Evolutionary conservation across 2,329 filamentous ascomycete genomes (phyloP).

Genomic region (Colletotrichum melonis): DNA sequence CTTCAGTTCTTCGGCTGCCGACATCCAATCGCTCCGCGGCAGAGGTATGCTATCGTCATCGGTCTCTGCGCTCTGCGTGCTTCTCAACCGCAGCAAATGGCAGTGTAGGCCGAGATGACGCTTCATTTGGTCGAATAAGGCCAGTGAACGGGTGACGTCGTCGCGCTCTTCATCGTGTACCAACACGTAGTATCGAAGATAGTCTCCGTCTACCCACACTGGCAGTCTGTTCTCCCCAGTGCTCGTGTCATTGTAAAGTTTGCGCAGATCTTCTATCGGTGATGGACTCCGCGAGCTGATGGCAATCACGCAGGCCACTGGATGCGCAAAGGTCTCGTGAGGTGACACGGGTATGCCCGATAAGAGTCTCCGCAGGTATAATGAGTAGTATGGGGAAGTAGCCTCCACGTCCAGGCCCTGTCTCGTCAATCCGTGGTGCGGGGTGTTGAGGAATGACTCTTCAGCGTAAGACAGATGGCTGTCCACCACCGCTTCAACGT

Average conservation of each 20-base stretch:
- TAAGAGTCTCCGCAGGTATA: constrained; percentile 86
- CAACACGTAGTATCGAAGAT: constrained; percentile 93
- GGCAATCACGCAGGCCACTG: constrained; percentile 92
- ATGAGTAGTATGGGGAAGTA: constrained; percentile 83
- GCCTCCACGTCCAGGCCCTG: constrained; percentile 58
- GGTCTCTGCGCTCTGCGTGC: constrained; percentile 84
- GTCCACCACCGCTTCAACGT: constrained; percentile 85
- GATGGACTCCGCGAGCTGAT: constrained; percentile 89
- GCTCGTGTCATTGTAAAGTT: constrained; percentile 86
- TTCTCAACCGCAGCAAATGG: constrained; percentile 87
- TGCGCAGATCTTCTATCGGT: constrained; percentile 88
- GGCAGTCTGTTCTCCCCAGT: constrained; percentile 80
- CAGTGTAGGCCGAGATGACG: constrained; percentile 97
- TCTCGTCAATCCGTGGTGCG: constrained; percentile 51
- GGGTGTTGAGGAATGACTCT: constrained; percentile 57
- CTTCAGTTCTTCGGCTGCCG: constrained; percentile 84
- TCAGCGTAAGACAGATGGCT: constrained; percentile 83
- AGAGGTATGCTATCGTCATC: constrained; percentile 91
- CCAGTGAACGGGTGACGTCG: constrained; percentile 89
- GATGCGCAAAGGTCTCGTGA: constrained; percentile 94
- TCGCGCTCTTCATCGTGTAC: constrained; percentile 97
- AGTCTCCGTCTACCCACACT: constrained; percentile 90
- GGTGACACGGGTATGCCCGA: constrained; percentile 82
- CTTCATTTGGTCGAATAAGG: constrained; percentile 98
- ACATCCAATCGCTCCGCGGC: constrained; percentile 88